Percentiles rank a stretch among this genome's conserved stretches.
Conservation (phyloP, 768 basidiomycete species). For the Lentinula edodes region DNA sequence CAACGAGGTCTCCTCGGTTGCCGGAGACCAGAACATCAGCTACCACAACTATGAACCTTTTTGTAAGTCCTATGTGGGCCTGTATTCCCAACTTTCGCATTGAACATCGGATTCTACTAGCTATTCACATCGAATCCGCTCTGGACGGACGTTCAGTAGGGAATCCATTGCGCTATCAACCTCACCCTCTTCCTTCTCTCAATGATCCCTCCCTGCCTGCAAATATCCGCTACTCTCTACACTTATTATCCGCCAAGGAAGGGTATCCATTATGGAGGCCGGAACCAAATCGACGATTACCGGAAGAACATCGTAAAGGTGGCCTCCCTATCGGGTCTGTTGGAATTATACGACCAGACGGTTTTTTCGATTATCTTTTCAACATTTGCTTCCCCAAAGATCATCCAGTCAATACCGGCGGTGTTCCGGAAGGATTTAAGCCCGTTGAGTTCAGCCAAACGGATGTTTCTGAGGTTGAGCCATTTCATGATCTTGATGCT, state of each 20-base stretch:
- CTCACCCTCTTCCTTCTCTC: conserved; percentile 4
- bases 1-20: neutral
- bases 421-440: conserved; percentile 19
- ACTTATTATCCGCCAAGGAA: conserved; percentile 2
- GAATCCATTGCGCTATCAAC: neutral
- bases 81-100: neutral
- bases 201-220: conserved; percentile 1
- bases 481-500: neutral
- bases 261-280: conserved; percentile 24
- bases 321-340: conserved; percentile 24
- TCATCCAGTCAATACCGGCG: conserved; percentile 9
- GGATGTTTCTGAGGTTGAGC: neutral
- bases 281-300: conserved; percentile 14
- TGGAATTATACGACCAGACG: conserved; percentile 20
- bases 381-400: conserved; percentile 1
- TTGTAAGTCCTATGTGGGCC: neutral
- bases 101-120: neutral
- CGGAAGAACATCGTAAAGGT: conserved; percentile 10
- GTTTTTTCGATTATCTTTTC: conserved; percentile 10
- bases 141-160: conserved; percentile 1
- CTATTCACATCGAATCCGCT: neutral
- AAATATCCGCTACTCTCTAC: neutral
- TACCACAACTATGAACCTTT: neutral
- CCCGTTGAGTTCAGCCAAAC: conserved; percentile 8
- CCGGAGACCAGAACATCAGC: conserved; percentile 2